Percentiles rank a stretch among this genome's conserved stretches.
phyloP scores from a whole-genome alignment of 2,329 filamentous ascomycete species.

The Paraconiothyrium brasiliense region DNA sequence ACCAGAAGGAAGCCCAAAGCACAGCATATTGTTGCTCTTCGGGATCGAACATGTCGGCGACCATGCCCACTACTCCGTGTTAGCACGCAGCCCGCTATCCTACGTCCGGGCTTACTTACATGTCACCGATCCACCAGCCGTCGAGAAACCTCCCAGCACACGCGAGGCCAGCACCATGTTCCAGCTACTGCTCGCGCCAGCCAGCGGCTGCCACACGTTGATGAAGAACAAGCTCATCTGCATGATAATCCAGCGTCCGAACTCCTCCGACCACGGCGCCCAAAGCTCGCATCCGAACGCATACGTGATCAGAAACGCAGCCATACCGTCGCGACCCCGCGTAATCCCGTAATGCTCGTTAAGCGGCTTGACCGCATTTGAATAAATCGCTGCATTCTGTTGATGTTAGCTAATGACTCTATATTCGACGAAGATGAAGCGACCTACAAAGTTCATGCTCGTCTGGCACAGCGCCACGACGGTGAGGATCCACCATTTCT shows the following conservation, averaged over 20 bases:
- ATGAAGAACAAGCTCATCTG: constrained; percentile 76
- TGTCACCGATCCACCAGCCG: constrained; percentile 69
- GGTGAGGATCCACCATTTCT: constrained; percentile 61
- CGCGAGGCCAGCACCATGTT: constrained; percentile 69
- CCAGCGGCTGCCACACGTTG: constrained; percentile 70
- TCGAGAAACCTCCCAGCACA: constrained; percentile 47
- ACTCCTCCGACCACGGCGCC: constrained; percentile 80
- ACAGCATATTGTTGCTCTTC: constrained; percentile 75
- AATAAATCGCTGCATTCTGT: constrained; percentile 61
- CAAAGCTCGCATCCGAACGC: constrained; percentile 86
- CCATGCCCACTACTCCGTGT: constrained; percentile 62
- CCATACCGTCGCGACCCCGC: constrained; percentile 15
- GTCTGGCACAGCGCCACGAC: constrained; percentile 63
- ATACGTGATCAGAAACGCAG: constrained; percentile 65
- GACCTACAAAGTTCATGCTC: constrained; percentile 50
- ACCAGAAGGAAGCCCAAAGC: constrained; percentile 65
- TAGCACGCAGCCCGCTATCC: not conserved
- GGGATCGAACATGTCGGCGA: constrained; percentile 68
- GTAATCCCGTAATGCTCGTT: constrained; percentile 65
- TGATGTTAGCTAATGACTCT: constrained; percentile 49
- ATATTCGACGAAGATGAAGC: constrained; percentile 41
- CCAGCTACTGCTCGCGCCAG: constrained; percentile 74
- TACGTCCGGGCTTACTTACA: constrained; percentile 15
- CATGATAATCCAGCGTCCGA: constrained; percentile 78
- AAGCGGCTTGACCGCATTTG: constrained; percentile 59